Conservation (phyloP, 176 grass and related monocot genomes). For the Oryza brachyantha region DNA sequence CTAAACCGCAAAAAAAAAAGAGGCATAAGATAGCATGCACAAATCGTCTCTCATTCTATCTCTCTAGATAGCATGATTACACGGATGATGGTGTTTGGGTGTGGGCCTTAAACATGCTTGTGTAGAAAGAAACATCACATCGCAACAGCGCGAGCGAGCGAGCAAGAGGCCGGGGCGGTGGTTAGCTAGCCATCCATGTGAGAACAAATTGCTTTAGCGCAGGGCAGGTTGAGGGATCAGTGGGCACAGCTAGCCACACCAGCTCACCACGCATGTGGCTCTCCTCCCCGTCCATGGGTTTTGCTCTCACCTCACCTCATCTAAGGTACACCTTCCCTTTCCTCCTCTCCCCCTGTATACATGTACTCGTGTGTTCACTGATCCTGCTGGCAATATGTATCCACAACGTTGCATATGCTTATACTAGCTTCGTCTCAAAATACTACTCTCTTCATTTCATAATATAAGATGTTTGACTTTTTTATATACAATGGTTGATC, state of each 20-base stretch:
- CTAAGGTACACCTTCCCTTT: too few species aligned
- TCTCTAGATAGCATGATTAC: background rate
- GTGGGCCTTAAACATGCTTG: conserved; percentile 52
- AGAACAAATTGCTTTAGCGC: conserved; percentile 19
- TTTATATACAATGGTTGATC: too few species aligned
- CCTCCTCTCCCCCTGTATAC: too few species aligned
- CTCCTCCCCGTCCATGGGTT: too few species aligned
- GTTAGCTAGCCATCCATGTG: conserved; percentile 45
- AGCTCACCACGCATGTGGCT: conserved; percentile 35
- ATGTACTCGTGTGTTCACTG: too few species aligned
- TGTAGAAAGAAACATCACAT: conserved; percentile 39
- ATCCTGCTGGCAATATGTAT: too few species aligned
- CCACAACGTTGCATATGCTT: too few species aligned
- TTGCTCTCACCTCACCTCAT: too few species aligned
- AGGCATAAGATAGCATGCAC: background rate
- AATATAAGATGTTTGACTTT: too few species aligned
- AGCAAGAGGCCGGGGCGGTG: background rate
- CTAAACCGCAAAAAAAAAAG: too few species aligned
- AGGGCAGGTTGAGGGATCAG: background rate
- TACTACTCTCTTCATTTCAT: too few species aligned
- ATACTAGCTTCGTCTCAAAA: too few species aligned
- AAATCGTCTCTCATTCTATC: background rate
- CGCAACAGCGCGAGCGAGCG: background rate
- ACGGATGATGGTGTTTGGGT: background rate
- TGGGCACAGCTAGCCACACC: background rate